Conservation (phyloP, 306 rosid species). For the Castanea mollissima region DNA sequence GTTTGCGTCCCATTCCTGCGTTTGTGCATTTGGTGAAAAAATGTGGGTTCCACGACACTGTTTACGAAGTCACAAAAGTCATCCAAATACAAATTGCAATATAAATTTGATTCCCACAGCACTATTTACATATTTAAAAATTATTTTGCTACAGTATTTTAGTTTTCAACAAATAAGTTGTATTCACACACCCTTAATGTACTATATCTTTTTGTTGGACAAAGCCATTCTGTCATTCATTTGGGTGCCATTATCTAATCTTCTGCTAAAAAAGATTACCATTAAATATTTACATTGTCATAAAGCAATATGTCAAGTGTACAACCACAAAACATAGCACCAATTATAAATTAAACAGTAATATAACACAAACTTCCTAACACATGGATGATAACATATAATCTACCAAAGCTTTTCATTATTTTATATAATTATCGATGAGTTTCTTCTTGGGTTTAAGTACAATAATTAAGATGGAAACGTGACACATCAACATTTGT, state of each 20-base stretch:
- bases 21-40: too few species aligned
- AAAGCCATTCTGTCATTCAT: not conserved
- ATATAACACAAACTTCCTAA: not conserved
- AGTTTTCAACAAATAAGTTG: too few species aligned
- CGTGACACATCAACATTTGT: slow-evolving; percentile 6
- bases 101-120: too few species aligned
- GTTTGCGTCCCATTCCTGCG: too few species aligned
- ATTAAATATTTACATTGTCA: not conserved
- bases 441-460: not conserved
- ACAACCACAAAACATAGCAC: not conserved
- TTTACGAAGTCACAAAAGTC: too few species aligned
- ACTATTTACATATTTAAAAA: too few species aligned
- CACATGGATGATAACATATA: not conserved
- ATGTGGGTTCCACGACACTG: too few species aligned
- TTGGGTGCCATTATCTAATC: not conserved
- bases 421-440: too few species aligned
- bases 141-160: too few species aligned
- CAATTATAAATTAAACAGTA: not conserved
- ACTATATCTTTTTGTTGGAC: too few species aligned
- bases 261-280: not conserved
- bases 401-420: not conserved
- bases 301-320: not conserved
- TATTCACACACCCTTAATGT: too few species aligned
- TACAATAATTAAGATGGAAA: not conserved
- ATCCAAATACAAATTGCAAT: too few species aligned